Conservation (phyloP, 768 basidiomycete genomes). For the Austroboletus eburneus region DNA sequence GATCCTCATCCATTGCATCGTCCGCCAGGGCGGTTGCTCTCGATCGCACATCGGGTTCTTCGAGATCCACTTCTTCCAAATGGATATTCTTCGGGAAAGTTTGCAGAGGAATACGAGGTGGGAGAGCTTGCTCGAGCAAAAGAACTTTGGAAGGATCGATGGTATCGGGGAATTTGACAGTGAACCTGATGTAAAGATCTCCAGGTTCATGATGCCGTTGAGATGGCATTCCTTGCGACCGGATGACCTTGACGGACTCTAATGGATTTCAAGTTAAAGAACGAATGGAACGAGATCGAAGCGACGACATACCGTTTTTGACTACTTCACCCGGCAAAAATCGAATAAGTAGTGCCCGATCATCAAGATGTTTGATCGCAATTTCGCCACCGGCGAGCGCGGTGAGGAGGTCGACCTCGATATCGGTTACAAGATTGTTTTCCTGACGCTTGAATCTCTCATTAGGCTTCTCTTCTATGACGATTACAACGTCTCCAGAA, state of each 20-base stretch:
- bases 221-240: slow-evolving; percentile 97
- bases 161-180: slow-evolving; percentile 84
- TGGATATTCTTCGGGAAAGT: slow-evolving; percentile 63
- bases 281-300: not conserved
- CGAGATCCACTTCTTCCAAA: slow-evolving; percentile 81
- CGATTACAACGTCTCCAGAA: slow-evolving; percentile 92
- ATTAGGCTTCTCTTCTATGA: slow-evolving; percentile 90
- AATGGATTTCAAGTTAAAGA: slow-evolving; percentile 4
- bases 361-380: slow-evolving; percentile 89
- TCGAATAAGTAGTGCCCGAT: slow-evolving; percentile 78
- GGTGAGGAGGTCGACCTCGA: slow-evolving; percentile 91
- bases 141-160: slow-evolving; percentile 65
- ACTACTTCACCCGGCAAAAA: slow-evolving; percentile 87
- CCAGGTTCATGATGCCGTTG: slow-evolving; percentile 96
- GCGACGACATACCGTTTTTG: slow-evolving; percentile 74
- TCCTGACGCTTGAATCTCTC: slow-evolving; percentile 85
- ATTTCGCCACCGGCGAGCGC: slow-evolving; percentile 92
- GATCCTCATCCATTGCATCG: slow-evolving; percentile 92
- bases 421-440: slow-evolving; percentile 78
- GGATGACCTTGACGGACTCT: slow-evolving; percentile 90
- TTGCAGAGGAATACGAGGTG: slow-evolving; percentile 65
- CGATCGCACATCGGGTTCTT: slow-evolving; percentile 65
- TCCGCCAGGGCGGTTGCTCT: slow-evolving; percentile 49
- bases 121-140: slow-evolving; percentile 80
- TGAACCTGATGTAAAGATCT: slow-evolving; percentile 84